Evolutionary conservation across 495 filamentous ascomycete genomes (phyloP), one percentile per base, ranked within the genome.

Genomic region (Penicillium cinerascens): DNA sequence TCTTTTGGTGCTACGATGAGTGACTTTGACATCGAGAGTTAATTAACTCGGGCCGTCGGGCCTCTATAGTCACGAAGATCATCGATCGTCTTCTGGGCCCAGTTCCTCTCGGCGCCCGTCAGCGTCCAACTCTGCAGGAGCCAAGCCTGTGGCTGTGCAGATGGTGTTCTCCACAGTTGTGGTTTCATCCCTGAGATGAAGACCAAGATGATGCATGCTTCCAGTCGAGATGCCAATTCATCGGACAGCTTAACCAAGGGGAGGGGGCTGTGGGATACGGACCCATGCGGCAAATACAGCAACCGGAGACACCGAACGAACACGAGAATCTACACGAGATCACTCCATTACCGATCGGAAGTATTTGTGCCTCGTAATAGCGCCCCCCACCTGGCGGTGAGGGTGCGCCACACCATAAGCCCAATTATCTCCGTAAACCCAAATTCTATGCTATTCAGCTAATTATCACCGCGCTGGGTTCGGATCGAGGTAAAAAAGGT

Each of bases 61-160:
- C 8, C 29, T 33, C 11, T 33, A 3, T 33, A 1, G 29, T 33
- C 6, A 6, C 22, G 10, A 33, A 33, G 29, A 13, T 33, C 9
- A 33, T 33, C 29, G 29, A 13, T 33, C 9, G 13, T 33, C 29
- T 33, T 10, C 29, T 1, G 2, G 29, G 29, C 3, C 29, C 29
- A 11, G 29, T 2, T 33, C 29, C 29, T 3, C 29, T 33, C 29
- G 13, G 26, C 26, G n/a, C 11, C 26, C 26, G 26, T 10, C 26
- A 29, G 29, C 29, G 11, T 13, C 29, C 9, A 23, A 42, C 26
- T 35, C 43, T 17, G 25, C 18, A 36, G 46, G 26, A 61, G 57
- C 57, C 47, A 56, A 57, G 54, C 17, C 18, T 41, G 60, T 57
- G 60, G 60, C 60, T 54, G 57, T 63, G 60, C 57, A 59, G n/a